Conservation (phyloP, 345 rosid genomes). For the Arabidopsis arenosa region DNA sequence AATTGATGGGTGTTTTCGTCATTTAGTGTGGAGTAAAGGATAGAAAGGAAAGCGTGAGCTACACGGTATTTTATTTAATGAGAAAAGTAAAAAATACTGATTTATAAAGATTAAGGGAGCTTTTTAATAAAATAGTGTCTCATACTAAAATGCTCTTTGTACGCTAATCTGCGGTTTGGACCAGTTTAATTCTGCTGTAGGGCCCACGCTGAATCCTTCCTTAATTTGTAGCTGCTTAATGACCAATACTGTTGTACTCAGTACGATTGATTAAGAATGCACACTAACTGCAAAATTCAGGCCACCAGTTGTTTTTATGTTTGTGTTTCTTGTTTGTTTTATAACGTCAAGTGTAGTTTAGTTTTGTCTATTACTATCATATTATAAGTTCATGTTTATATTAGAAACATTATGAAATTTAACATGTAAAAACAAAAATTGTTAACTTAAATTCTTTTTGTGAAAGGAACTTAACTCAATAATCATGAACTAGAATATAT, state of each 20-base stretch:
- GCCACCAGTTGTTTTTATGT: no score
- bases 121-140: background rate
- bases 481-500: no score
- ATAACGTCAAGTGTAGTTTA: background rate
- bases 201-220: slow-evolving; percentile 1
- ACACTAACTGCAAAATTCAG: no score
- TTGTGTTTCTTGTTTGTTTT: background rate
- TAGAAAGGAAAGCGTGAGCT: slow-evolving; percentile 40
- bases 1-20: slow-evolving; percentile 33
- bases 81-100: slow-evolving; percentile 1
- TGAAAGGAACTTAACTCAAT: background rate
- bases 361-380: no score
- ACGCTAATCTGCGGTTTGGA: slow-evolving; percentile 35
- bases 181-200: slow-evolving; percentile 6
- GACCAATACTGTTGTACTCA: background rate
- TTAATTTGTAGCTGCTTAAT: background rate
- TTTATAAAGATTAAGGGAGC: slow-evolving; percentile 12
- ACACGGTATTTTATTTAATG: slow-evolving; percentile 34
- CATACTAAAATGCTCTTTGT: slow-evolving; percentile 22
- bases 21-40: slow-evolving; percentile 24
- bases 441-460: background rate
- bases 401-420: no score
- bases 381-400: no score
- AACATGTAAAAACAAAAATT: background rate
- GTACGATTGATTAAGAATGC: background rate